Evolutionary conservation across 352 stramenopile species (phyloP).

Genomic region (Globisporangium paroecandrum): DNA sequence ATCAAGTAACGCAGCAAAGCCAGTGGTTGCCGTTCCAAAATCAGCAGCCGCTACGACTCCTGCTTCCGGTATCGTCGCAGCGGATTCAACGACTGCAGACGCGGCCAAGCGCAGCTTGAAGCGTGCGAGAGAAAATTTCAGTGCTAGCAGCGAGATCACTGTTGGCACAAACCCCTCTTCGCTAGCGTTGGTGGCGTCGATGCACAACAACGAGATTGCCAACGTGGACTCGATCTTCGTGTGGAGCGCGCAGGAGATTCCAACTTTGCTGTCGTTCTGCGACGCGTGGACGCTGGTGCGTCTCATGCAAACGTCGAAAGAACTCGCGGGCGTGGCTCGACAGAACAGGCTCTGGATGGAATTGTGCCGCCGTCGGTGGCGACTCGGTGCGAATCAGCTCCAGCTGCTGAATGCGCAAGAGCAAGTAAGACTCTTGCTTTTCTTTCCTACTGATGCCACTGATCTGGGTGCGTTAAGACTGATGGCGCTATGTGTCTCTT

Average conservation of each 20-base stretch:
- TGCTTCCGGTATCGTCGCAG: not conserved
- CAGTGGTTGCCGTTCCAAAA: not conserved
- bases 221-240: conserved; percentile 21
- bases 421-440: conserved; percentile 3
- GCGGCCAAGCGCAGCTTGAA: conserved; percentile 9
- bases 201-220: not conserved
- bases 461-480: not conserved
- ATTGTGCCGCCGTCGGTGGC: conserved; percentile 35
- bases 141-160: not conserved
- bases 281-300: conserved; percentile 47
- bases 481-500: not conserved
- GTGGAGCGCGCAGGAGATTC: conserved; percentile 40
- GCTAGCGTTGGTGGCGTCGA: not conserved
- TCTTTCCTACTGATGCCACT: not conserved
- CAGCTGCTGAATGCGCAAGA: conserved; percentile 4
- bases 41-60: not conserved
- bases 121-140: conserved; percentile 7
- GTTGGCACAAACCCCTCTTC: not conserved
- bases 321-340: conserved; percentile 20
- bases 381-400: conserved; percentile 8
- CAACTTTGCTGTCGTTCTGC: conserved; percentile 39
- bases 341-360: conserved; percentile 32
- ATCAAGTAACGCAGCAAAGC: not conserved
- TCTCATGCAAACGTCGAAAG: conserved; percentile 32
- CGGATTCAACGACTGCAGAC: not conserved